Evolutionary conservation across 345 rosid genomes (phyloP).

Genomic region (Durio zibethinus): DNA sequence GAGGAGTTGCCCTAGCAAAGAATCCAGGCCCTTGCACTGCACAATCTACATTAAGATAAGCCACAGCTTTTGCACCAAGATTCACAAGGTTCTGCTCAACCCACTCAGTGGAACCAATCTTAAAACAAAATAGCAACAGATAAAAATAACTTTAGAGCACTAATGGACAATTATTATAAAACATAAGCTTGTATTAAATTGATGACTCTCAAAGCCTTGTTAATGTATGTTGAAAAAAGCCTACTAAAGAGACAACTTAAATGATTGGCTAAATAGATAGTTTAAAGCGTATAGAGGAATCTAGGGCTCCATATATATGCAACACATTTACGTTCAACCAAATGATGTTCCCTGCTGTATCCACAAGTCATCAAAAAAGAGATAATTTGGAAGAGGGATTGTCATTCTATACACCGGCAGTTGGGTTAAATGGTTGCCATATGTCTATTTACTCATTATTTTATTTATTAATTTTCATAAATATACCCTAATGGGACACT

Average conservation of each 20-base stretch:
- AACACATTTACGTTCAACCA: neutral
- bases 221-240: neutral
- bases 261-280: neutral
- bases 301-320: neutral
- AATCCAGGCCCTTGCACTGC: conserved; percentile 98
- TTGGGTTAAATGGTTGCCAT: neutral
- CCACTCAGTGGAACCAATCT: conserved; percentile 98
- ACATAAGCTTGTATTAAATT: conserved; percentile 1
- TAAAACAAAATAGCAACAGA: conserved; percentile 17
- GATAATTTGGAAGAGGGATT: neutral
- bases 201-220: neutral
- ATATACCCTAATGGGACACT: neutral
- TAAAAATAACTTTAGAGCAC: neutral
- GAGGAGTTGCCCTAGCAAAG: conserved; percentile 82
- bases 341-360: neutral
- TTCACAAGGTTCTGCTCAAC: conserved; percentile 82
- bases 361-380: neutral
- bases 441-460: neutral
- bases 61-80: conserved; percentile 78
- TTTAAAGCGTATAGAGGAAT: neutral
- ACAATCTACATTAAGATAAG: conserved; percentile 95
- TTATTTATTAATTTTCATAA: neutral
- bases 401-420: neutral
- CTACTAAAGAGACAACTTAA: neutral
- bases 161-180: neutral